Evolutionary conservation across 2,329 filamentous ascomycete species (phyloP), one percentile per base, ranked within the genome.

Genomic region (Graphiopsis chlorocephala): DNA sequence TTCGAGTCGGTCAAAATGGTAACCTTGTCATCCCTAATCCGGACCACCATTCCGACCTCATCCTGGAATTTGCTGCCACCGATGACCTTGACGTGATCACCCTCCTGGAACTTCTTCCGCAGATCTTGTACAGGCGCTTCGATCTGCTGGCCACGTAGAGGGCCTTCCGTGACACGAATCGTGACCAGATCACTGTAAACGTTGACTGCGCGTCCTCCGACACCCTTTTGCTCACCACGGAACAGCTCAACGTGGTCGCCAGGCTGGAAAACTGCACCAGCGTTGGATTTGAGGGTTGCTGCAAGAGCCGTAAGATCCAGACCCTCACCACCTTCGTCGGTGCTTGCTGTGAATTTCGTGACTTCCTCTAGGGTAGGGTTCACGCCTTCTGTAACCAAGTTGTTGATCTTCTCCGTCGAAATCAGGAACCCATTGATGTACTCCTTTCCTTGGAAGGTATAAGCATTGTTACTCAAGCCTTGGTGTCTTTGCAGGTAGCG

Each of bases 71-170:
- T 90, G 80, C 93, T 97, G 45, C 93, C 94, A 63, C 95, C 94
- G 75, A 97, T 96, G 70, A 99, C 95, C 81, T 98, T 98, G 81
- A 99, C 95, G 75, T 99, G 95, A 73, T 99, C 95, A 82, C 95
- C 95, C 67, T 93, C 86, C 69, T 86, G 88, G 84, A 99, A 99
- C 31, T 92, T 87, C 79, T 99, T 99, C 65, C 95, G 91, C 28
- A 99, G 84, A 52, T 92, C 91, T 78, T 95, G 96, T 68, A 93
- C 90, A 1, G 95, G 95, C 12, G 96, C 93, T 75, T 98, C 94
- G 53, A 99, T 95, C 5, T 85, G 88, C 75, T 96, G 91, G 11
- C 93, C 94, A 60, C 82, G 83, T 29, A 98, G 83, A 47, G 91
- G 89, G 55, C 95, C 95, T 73, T 96, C 90, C 14, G 35, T 59